Conservation (phyloP, 805 yeast species). For the Starmerella apicola region DNA sequence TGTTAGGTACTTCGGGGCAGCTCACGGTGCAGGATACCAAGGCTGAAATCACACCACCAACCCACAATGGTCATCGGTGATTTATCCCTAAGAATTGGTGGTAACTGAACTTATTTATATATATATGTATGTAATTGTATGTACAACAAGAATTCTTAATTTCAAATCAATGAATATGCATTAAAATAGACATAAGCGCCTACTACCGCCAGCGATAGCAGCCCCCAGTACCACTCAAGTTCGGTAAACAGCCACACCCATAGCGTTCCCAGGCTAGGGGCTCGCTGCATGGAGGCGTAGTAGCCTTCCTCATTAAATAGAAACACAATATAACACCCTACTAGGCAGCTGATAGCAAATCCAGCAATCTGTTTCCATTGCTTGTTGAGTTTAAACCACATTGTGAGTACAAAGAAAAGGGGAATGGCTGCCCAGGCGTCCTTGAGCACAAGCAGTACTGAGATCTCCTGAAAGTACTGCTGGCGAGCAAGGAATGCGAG, state of each 20-base stretch:
- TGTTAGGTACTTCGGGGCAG: constrained; percentile 18
- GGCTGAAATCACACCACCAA: constrained; percentile 9
- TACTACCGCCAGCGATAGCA: constrained; percentile 21
- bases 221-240: constrained; percentile 28
- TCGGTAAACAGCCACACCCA: constrained; percentile 32
- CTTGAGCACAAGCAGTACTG: constrained; percentile 10
- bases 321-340: constrained; percentile 28
- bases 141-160: too few species aligned
- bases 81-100: too few species aligned
- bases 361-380: constrained; percentile 13
- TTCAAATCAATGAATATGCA: too few species aligned
- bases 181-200: too few species aligned
- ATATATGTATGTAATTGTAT: too few species aligned
- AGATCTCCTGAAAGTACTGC: constrained; percentile 27
- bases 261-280: constrained; percentile 33
- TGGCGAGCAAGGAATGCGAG: constrained; percentile 28
- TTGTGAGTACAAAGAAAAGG: constrained; percentile 24
- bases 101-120: too few species aligned
- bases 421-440: constrained; percentile 24
- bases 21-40: constrained; percentile 9
- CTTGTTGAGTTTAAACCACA: constrained; percentile 19
- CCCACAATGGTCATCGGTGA: too few species aligned
- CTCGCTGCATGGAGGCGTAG: constrained; percentile 29
- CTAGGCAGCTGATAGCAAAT: constrained; percentile 18
- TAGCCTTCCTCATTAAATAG: constrained; percentile 29